These are phyloP conservation scores for Emmonsia crescens DNA, from an alignment of 2,329 filamentous ascomycete genomes.

Conservation along the genomic window DNA sequence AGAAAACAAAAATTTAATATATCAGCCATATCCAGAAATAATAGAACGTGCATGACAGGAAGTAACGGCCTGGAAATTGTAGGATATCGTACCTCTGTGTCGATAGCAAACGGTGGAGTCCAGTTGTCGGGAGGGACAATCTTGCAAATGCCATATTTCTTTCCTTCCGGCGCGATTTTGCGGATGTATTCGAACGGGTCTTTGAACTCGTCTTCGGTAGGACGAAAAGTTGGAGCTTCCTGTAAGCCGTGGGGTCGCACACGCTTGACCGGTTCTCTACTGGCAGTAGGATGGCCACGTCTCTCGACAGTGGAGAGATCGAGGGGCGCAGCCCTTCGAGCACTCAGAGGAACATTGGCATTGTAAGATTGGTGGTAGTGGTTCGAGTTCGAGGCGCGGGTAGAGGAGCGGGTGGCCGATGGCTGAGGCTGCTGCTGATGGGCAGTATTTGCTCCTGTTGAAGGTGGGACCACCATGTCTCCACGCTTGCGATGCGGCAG, in stretches of 20 bases:
- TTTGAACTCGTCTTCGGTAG: constrained; percentile 87
- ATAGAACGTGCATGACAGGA: not conserved
- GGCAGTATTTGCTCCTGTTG: constrained; percentile 24
- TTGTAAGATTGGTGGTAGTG: constrained; percentile 31
- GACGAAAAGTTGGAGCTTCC: constrained; percentile 82
- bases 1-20: constrained; percentile 5
- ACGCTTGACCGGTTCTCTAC: constrained; percentile 64
- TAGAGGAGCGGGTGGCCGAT: constrained; percentile 24
- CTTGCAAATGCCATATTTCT: constrained; percentile 85
- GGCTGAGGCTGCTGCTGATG: constrained; percentile 21
- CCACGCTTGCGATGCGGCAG: constrained; percentile 1
- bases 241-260: constrained; percentile 72
- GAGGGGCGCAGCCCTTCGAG: constrained; percentile 55
- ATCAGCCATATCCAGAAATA: constrained; percentile 19
- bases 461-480: constrained; percentile 38
- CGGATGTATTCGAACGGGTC: constrained; percentile 89
- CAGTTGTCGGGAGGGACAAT: constrained; percentile 87
- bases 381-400: constrained; percentile 33
- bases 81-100: constrained; percentile 66
- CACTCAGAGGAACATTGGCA: constrained; percentile 50
- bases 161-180: constrained; percentile 79
- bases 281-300: constrained; percentile 67
- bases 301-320: constrained; percentile 87
- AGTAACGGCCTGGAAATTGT: not conserved
- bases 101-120: constrained; percentile 92